Base-by-base conservation (phyloP, 257 asterid genomes). In the Nicotiana knightiana region DNA sequence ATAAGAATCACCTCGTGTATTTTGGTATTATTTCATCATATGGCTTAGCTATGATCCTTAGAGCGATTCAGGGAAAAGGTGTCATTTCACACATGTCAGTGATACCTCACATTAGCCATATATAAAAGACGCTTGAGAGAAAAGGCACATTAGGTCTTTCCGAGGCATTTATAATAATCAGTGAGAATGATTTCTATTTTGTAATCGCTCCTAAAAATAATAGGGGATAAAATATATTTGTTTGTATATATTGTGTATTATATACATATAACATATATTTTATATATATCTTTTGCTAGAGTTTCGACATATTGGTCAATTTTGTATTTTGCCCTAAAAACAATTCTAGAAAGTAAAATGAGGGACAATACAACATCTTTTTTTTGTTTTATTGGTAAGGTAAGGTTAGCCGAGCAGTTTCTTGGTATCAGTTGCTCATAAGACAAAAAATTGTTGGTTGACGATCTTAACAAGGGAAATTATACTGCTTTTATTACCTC, bases 391-490 rank as follows among this genome's bases (percentile, higher is more conserved):
- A 2, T 32, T 68, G 8, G 86, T 88, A 53, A 54, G 83, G 15
- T 30, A 82, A 28, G 82, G 68, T 58, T 83, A 80, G 54, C 37
- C 85, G 48, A 68, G 88, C 82, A 76, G 85, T 46, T 81, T 81
- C 53, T 15, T 87, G 12, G 58, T 73, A 9, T 82, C 81, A 68
- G 58, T 85, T 4, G 88, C 85, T 43, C 83, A 82, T 21, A 62
- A 53, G 80, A 82, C 80, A 8, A 80, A 86, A 9, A 82, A 63
- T 30, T 87, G 88, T 71, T 87, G 51, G 81, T 85, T 35, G 85
- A 87, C 61, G 88, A 87, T 84, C 87, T 87, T 33, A 84, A 87
- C 83, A 82, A 66, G 68, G 89, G 82, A 18, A 73, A 55, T 80
- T 85, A 63, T 81, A 85, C 73, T 67, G 65, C 77, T 87, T 84